A percentile compares a stretch with the other conserved stretches of the same genome.
Evolutionary conservation across 164 flowering plant genomes (phyloP).

Genomic region (Dillenia suffruticosa): DNA sequence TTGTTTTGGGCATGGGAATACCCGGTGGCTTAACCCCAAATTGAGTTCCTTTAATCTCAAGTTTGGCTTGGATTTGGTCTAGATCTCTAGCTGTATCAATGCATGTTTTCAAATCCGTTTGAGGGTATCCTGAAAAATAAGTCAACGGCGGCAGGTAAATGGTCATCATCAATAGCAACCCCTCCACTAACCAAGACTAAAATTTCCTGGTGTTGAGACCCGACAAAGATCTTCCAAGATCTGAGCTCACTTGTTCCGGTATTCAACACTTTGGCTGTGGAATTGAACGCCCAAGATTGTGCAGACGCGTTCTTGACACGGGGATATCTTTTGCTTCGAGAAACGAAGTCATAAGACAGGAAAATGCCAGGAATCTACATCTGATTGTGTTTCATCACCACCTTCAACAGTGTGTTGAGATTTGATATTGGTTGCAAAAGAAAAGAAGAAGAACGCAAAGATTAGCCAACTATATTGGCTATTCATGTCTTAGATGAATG

Average conservation of each 20-base stretch:
- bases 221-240: slow-evolving; percentile 65
- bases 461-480: too few species aligned
- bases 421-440: background rate
- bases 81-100: slow-evolving; percentile 77
- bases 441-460: slow-evolving; percentile 1
- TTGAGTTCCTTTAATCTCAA: slow-evolving; percentile 53
- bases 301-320: slow-evolving; percentile 55
- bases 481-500: too few species aligned
- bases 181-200: slow-evolving; percentile 51
- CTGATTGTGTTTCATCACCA: slow-evolving; percentile 27
- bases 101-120: slow-evolving; percentile 59
- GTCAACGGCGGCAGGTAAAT: slow-evolving; percentile 60
- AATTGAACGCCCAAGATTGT: slow-evolving; percentile 79
- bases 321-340: slow-evolving; percentile 37
- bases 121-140: slow-evolving; percentile 41
- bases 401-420: slow-evolving; percentile 30
- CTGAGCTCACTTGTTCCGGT: slow-evolving; percentile 51
- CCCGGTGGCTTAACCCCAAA: slow-evolving; percentile 49
- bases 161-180: slow-evolving; percentile 37
- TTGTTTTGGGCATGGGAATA: slow-evolving; percentile 67
- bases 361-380: slow-evolving; percentile 44
- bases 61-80: slow-evolving; percentile 43
- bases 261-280: slow-evolving; percentile 51
- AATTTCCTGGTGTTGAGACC: slow-evolving; percentile 67
- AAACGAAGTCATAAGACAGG: slow-evolving; percentile 39